Conservation (phyloP, 805 yeast genomes). For the Debaryomyces tyrocola region DNA sequence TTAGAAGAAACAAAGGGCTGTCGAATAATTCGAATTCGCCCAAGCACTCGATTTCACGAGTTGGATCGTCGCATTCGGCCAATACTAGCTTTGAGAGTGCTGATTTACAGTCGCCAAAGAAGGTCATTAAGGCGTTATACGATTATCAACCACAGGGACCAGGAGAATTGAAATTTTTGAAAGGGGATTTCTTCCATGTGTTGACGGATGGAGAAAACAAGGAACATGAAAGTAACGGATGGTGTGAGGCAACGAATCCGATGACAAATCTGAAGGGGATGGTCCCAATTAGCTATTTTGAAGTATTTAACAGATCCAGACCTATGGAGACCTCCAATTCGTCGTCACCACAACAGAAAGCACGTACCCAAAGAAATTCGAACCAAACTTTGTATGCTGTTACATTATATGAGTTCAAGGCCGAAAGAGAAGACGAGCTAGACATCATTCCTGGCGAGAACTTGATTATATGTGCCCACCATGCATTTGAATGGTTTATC, state of each 20-base stretch:
- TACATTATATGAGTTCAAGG: conserved; percentile 81
- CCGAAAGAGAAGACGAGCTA: conserved; percentile 82
- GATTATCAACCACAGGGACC: conserved; percentile 78
- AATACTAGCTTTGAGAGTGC: conserved; percentile 12
- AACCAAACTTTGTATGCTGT: conserved; percentile 71
- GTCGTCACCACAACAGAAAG: conserved; percentile 2
- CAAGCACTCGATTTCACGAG: conserved; percentile 33
- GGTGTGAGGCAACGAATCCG: conserved; percentile 91
- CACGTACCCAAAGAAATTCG: conserved; percentile 22
- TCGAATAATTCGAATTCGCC: conserved; percentile 28
- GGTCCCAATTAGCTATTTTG: conserved; percentile 86
- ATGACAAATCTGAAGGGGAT: conserved; percentile 72
- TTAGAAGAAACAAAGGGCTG: conserved; percentile 42
- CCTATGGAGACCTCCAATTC: conserved; percentile 20
- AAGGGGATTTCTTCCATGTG: conserved; percentile 90
- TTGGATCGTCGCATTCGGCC: conserved; percentile 16
- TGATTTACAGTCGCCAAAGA: conserved; percentile 60
- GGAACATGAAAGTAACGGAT: conserved; percentile 43
- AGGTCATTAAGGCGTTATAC: conserved; percentile 79
- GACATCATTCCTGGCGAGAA: conserved; percentile 84
- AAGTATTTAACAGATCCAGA: conserved; percentile 65
- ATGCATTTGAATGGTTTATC: conserved; percentile 95
- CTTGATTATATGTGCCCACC: conserved; percentile 92
- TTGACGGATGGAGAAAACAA: conserved; percentile 23
- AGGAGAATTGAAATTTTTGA: conserved; percentile 73